A percentile compares a stretch with the other conserved stretches of the same genome.
These are phyloP conservation scores for Teunomyces lycoperdinae DNA, from an alignment of 805 yeast species.

Conservation along the genomic window DNA sequence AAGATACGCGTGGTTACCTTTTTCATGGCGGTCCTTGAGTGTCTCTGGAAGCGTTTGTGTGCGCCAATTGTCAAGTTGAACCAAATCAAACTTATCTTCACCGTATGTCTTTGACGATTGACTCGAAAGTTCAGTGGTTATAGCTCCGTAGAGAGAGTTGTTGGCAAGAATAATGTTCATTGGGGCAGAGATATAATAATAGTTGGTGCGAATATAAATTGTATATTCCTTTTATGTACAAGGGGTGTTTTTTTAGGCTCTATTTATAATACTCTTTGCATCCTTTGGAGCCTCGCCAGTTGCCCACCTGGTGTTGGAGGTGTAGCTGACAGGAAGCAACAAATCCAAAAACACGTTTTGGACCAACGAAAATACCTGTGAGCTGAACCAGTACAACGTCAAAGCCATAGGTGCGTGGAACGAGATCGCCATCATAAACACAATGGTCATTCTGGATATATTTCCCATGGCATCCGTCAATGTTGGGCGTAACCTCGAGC, in stretches of 20 bases:
- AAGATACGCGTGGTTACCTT: conserved; percentile 22
- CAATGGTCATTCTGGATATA: conserved; percentile 68
- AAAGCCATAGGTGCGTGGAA: conserved; percentile 85
- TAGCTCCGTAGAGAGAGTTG: conserved; percentile 21
- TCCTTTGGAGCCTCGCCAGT: conserved; percentile 11
- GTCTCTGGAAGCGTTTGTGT: conserved; percentile 23
- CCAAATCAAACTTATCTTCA: conserved; percentile 23
- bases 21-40: conserved; percentile 21
- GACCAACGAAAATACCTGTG: conserved; percentile 69
- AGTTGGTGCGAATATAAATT: not conserved
- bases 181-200: too few relatives aligned
- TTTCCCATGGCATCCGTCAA: conserved; percentile 64
- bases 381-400: conserved; percentile 86
- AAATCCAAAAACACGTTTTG: conserved; percentile 75
- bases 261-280: conserved; percentile 7
- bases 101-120: conserved; percentile 25
- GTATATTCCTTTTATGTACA: not conserved
- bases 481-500: conserved; percentile 50
- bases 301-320: conserved; percentile 40
- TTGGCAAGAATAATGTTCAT: conserved; percentile 11
- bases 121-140: conserved; percentile 26
- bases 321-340: conserved; percentile 55
- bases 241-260: not conserved
- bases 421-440: conserved; percentile 78
- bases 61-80: conserved; percentile 40